phyloP scores from a whole-genome alignment of 164 flowering plant genomes.

The Chimonanthus salicifolius region DNA sequence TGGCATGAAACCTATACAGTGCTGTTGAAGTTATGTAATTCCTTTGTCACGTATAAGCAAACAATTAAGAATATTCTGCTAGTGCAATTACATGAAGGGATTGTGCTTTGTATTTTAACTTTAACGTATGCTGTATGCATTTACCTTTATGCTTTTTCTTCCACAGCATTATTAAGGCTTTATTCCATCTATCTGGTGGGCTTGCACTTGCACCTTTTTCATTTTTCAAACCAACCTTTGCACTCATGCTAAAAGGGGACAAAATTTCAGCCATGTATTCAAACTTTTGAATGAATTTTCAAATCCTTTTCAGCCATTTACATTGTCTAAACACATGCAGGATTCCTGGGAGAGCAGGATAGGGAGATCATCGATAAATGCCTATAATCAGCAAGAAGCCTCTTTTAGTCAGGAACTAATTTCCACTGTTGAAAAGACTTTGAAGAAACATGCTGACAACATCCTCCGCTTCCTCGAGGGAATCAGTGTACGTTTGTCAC shows the following conservation, averaged over 20 bases:
- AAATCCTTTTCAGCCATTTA: too few species aligned
- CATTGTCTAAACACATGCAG: constrained; percentile 24
- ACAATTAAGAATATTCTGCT: background rate
- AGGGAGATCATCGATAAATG: constrained; percentile 44
- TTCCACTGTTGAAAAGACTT: constrained; percentile 61
- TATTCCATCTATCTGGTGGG: too few species aligned
- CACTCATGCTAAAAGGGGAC: background rate
- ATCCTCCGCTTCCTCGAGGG: constrained; percentile 93
- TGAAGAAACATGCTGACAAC: constrained; percentile 83
- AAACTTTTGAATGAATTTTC: too few species aligned
- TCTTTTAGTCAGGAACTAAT: constrained; percentile 51
- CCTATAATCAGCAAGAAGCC: constrained; percentile 65
- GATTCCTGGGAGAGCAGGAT: constrained; percentile 70
- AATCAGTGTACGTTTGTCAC: constrained; percentile 81
- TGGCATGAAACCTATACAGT: too few species aligned
- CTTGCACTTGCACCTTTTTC: too few species aligned
- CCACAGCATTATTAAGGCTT: too few species aligned
- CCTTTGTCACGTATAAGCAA: background rate
- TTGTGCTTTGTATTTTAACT: background rate
- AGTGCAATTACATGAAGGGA: background rate
- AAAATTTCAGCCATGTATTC: background rate
- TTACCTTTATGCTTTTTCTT: too few species aligned
- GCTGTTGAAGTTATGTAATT: too few species aligned
- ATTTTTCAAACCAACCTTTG: too few species aligned
- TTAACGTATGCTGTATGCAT: too few species aligned